These are phyloP conservation scores for Acanthochlamys bracteata DNA, from an alignment of 106 monocot species.

Conservation along the genomic window DNA sequence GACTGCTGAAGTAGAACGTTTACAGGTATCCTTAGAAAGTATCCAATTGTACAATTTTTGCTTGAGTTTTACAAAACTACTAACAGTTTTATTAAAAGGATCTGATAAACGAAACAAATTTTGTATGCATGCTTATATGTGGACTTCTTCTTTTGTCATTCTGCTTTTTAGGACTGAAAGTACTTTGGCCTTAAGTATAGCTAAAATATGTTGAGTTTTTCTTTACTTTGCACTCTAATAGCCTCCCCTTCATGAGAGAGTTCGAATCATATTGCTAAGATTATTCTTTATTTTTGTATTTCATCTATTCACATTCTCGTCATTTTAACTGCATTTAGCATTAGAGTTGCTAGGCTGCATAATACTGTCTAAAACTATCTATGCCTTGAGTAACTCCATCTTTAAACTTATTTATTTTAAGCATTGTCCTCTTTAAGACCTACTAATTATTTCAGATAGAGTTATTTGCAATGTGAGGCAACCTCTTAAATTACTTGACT, in stretches of 20 bases:
- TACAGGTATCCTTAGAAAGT: slow-evolving; percentile 45
- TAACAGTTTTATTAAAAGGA: background rate
- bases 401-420: too few species aligned
- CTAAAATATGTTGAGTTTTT: too few species aligned
- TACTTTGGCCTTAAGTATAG: background rate
- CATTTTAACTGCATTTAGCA: too few species aligned
- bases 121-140: background rate
- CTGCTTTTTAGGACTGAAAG: background rate
- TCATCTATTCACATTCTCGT: too few species aligned
- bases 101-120: background rate
- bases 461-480: background rate
- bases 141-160: too few species aligned
- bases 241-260: too few species aligned
- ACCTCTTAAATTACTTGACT: background rate
- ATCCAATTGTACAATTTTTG: background rate
- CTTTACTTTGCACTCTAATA: too few species aligned
- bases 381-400: too few species aligned
- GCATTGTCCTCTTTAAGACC: background rate
- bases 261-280: too few species aligned
- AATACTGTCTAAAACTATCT: too few species aligned
- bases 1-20: slow-evolving; percentile 64
- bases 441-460: background rate
- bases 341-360: too few species aligned
- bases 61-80: background rate
- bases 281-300: too few species aligned